A percentile compares a stretch with the other conserved stretches of the same genome.
Conservation (phyloP, 441 rosid species). For the Erysimum cheiri region DNA sequence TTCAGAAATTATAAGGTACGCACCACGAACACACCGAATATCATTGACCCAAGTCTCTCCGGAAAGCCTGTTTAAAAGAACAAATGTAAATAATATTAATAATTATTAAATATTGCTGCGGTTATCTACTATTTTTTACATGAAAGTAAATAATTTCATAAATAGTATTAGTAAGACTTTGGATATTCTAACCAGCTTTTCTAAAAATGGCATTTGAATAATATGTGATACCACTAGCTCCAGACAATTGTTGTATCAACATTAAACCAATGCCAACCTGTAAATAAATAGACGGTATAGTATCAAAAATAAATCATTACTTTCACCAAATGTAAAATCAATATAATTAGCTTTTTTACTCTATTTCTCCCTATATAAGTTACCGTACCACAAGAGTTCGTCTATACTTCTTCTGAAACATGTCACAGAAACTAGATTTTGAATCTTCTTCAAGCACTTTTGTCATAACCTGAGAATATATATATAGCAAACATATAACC, state of each 20-base stretch:
- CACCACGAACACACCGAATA: slow-evolving; percentile 59
- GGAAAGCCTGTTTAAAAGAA: slow-evolving; percentile 47
- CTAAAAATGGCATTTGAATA: slow-evolving; percentile 59
- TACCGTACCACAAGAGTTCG: slow-evolving; percentile 42
- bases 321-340: slow-evolving; percentile 15
- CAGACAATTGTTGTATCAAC: slow-evolving; percentile 61
- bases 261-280: slow-evolving; percentile 75
- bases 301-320: neutral
- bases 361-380: neutral
- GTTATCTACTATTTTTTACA: neutral
- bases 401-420: slow-evolving; percentile 46
- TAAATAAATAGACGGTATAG: neutral
- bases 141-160: neutral
- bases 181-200: slow-evolving; percentile 52
- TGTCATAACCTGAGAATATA: slow-evolving; percentile 35
- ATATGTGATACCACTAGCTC: slow-evolving; percentile 54
- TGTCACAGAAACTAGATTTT: slow-evolving; percentile 41
- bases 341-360: neutral
- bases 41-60: slow-evolving; percentile 48
- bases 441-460: slow-evolving; percentile 40
- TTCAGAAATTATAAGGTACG: neutral
- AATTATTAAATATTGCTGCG: neutral
- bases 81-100: neutral
- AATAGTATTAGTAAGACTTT: neutral
- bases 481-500: neutral